Percentiles rank a stretch among this genome's conserved stretches.
Conservation (phyloP, 176 grass and related monocot species). For the Miscanthus lutarioriparius region DNA sequence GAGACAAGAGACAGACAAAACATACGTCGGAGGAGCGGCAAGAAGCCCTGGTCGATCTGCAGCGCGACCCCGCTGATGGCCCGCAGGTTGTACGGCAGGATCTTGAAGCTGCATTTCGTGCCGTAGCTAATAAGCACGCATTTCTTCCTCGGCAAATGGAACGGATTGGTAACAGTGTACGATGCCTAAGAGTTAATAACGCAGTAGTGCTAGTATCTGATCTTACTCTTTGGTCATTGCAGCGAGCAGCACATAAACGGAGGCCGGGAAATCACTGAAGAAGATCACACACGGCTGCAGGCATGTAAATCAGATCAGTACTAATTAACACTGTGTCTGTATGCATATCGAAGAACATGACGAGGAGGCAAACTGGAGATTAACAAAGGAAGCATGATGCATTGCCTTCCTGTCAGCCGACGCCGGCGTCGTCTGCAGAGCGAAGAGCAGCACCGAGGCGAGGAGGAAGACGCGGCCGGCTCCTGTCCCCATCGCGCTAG, state of each 20-base stretch:
- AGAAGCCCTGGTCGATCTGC: not conserved
- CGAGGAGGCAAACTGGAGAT: not conserved
- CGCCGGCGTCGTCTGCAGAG: slow-evolving; percentile 26
- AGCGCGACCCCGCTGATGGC: slow-evolving; percentile 18
- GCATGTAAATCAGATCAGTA: not conserved
- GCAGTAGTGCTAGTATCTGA: not conserved
- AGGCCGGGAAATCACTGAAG: not conserved
- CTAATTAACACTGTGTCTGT: too few relatives aligned
- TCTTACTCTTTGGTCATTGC: slow-evolving; percentile 9
- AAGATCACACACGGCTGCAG: slow-evolving; percentile 26
- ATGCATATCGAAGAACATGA: not conserved
- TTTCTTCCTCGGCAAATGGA: not conserved
- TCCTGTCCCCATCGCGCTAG: not conserved
- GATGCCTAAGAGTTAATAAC: not conserved
- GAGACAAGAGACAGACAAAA: not conserved
- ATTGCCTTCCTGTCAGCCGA: slow-evolving; percentile 31
- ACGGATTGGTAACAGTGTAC: not conserved
- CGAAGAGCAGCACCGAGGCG: slow-evolving; percentile 9
- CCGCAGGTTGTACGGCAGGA: not conserved
- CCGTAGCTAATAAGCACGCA: not conserved
- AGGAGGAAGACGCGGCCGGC: slow-evolving; percentile 9
- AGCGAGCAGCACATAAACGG: not conserved
- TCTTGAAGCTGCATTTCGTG: not conserved
- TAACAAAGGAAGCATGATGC: not conserved
- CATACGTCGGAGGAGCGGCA: not conserved